phyloP scores from a whole-genome alignment of 192 early-diverging fungal genomes.

The Spinellus fusiger region DNA sequence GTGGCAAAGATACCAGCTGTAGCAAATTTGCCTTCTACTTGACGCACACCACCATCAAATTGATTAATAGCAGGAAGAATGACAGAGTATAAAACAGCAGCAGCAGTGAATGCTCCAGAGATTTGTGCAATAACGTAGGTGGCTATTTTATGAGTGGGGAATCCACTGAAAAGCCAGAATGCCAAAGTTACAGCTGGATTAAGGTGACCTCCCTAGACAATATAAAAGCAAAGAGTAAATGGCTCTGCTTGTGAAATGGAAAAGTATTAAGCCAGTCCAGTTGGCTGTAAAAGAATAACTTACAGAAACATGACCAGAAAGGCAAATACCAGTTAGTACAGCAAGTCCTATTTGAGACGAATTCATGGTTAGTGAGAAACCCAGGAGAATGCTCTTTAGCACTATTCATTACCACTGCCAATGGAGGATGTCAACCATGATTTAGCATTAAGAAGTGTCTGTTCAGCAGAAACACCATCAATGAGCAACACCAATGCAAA shows the following conservation, averaged over 20 bases:
- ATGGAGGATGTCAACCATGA: constrained; percentile 29
- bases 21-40: constrained; percentile 33
- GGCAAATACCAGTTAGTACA: constrained; percentile 23
- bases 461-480: constrained; percentile 56
- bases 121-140: constrained; percentile 61
- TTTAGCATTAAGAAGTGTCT: constrained; percentile 19
- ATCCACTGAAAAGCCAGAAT: constrained; percentile 58
- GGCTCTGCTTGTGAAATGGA: too few species aligned
- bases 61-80: constrained; percentile 56
- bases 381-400: constrained; percentile 15
- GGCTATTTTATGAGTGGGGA: constrained; percentile 63
- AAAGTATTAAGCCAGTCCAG: too few species aligned
- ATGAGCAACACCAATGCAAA: constrained; percentile 60
- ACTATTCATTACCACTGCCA: constrained; percentile 8
- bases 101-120: constrained; percentile 65
- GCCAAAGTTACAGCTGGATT: constrained; percentile 74
- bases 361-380: constrained; percentile 7
- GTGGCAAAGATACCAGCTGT: constrained; percentile 65
- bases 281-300: constrained; percentile 3
- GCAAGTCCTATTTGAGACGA: background rate
- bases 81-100: constrained; percentile 59
- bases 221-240: background rate
- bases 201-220: constrained; percentile 61
- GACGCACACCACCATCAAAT: constrained; percentile 39
- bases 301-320: constrained; percentile 60